Evolutionary conservation across 352 stramenopile genomes (phyloP).

Genomic region (Phytophthora aleatoria): DNA sequence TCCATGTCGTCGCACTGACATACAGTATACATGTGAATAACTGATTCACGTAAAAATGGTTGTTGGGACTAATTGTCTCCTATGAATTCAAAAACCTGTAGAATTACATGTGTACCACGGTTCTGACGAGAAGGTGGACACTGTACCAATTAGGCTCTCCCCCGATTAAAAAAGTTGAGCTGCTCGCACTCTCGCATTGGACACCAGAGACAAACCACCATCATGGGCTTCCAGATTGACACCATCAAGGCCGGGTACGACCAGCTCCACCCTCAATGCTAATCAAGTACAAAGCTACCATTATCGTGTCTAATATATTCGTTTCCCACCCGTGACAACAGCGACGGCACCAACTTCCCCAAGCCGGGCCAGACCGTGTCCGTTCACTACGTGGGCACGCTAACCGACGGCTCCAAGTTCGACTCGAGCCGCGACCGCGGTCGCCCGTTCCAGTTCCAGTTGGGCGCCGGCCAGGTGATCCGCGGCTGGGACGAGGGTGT

Average conservation of each 20-base stretch:
- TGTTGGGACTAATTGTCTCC: neutral
- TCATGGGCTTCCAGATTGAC: constrained; percentile 68
- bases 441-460: constrained; percentile 81
- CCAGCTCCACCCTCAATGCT: neutral
- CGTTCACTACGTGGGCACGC: constrained; percentile 82
- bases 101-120: neutral
- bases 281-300: neutral
- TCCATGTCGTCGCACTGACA: neutral
- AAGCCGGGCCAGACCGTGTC: constrained; percentile 68
- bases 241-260: constrained; percentile 75
- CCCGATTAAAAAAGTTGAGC: constrained; percentile 1
- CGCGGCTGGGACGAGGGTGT: constrained; percentile 81
- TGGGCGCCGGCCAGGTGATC: constrained; percentile 80
- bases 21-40: neutral
- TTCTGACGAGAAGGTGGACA: neutral
- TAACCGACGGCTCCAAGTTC: constrained; percentile 81
- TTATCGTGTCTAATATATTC: neutral
- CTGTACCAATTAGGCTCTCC: neutral
- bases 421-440: constrained; percentile 81
- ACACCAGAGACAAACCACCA: constrained; percentile 10
- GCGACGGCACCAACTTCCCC: constrained; percentile 81
- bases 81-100: neutral
- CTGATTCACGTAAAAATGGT: neutral
- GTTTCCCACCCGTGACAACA: constrained; percentile 19
- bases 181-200: constrained; percentile 13